phyloP scores from a whole-genome alignment of 1,139 yeast species.

The Yamadazyma sp. region DNA sequence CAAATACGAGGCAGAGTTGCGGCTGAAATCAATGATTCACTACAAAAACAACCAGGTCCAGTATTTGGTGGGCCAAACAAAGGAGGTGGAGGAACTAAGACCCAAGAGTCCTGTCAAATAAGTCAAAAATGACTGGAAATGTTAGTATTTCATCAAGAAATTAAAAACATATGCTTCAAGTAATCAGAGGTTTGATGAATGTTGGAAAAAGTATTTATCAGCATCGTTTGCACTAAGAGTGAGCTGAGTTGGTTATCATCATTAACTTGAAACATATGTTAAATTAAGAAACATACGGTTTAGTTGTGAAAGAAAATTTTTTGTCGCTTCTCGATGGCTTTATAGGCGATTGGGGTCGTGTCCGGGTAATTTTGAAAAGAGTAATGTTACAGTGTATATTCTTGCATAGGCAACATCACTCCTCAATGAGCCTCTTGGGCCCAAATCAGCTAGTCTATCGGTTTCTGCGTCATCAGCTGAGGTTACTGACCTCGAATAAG shows the following conservation, averaged over 20 bases:
- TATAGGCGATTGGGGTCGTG: background rate
- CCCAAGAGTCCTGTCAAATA: constrained; percentile 68
- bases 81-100: constrained; percentile 74
- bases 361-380: background rate
- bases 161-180: background rate
- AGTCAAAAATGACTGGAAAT: background rate
- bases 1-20: constrained; percentile 33
- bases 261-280: constrained; percentile 19
- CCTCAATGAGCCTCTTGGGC: no score
- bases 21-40: constrained; percentile 31
- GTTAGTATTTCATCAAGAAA: constrained; percentile 1
- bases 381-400: no score
- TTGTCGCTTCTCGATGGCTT: constrained; percentile 1
- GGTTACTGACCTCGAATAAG: constrained; percentile 58
- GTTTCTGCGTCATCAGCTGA: no score
- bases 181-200: constrained; percentile 37
- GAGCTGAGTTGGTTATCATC: constrained; percentile 58
- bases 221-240: constrained; percentile 53
- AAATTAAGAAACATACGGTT: constrained; percentile 6
- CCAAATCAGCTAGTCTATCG: no score
- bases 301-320: constrained; percentile 1
- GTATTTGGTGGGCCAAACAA: constrained; percentile 58
- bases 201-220: constrained; percentile 50
- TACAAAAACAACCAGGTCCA: constrained; percentile 32
- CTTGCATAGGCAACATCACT: no score